phyloP scores from a whole-genome alignment of 139 green algal species.

The Picochlorum costavermella region DNA sequence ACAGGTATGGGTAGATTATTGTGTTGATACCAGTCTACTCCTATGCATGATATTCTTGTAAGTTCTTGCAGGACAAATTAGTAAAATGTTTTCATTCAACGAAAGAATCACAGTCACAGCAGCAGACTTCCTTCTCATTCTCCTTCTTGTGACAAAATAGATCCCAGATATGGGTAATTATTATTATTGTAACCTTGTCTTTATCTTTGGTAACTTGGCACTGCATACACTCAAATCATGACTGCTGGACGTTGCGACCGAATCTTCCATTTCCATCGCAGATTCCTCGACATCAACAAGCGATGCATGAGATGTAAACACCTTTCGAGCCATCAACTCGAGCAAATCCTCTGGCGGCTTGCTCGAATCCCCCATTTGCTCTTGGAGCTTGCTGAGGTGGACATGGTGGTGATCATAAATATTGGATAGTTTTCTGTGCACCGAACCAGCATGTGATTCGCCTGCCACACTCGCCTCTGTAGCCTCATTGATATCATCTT shows the following conservation, averaged over 20 bases:
- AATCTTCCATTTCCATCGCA: not conserved
- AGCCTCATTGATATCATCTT: conserved; percentile 6
- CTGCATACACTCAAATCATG: conserved; percentile 4
- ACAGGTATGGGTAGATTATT: too few relatives aligned
- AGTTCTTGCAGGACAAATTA: too few relatives aligned
- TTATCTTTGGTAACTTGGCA: conserved; percentile 5
- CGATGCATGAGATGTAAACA: conserved; percentile 10
- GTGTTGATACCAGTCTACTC: not conserved
- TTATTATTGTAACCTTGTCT: not conserved
- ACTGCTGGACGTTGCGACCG: not conserved
- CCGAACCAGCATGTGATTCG: not conserved
- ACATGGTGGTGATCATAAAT: conserved; percentile 14
- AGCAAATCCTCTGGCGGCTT: conserved; percentile 20
- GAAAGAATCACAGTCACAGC: not conserved
- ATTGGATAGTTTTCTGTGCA: conserved; percentile 14
- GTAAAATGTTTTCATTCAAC: too few relatives aligned
- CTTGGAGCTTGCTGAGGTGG: conserved; percentile 10
- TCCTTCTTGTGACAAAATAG: not conserved
- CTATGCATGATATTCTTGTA: too few relatives aligned
- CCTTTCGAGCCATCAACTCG: conserved; percentile 18
- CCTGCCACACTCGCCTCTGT: not conserved
- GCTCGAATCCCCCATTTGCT: conserved; percentile 17
- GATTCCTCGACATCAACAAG: not conserved
- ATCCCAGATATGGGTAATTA: not conserved
- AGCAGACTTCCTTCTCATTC: conserved; percentile 2